phyloP scores from a whole-genome alignment of 2,329 filamentous ascomycete species.

The Pyricularia sp. region DNA sequence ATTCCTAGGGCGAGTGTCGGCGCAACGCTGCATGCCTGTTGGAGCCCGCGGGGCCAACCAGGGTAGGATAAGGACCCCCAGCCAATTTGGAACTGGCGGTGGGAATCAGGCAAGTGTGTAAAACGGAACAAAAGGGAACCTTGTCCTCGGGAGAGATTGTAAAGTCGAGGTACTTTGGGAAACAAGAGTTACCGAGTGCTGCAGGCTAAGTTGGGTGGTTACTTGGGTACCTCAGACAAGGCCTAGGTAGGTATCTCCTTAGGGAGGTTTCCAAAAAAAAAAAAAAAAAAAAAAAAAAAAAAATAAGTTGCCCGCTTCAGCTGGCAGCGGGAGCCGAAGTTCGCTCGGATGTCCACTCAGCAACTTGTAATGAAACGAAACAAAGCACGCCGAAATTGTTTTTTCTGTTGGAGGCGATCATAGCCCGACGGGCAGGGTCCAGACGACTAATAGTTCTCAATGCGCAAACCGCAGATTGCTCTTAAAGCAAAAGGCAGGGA shows the following conservation, averaged over 20 bases:
- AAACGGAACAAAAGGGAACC: background rate
- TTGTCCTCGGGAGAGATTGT: background rate
- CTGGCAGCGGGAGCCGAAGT: background rate
- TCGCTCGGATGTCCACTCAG: background rate
- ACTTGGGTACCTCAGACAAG: background rate
- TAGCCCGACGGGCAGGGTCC: background rate
- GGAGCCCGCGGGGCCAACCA: background rate
- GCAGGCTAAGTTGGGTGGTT: background rate
- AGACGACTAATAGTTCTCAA: background rate
- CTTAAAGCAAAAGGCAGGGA: background rate
- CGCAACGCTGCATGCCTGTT: background rate
- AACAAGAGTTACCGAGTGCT: background rate
- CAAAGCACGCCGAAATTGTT: background rate
- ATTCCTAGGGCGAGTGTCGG: background rate
- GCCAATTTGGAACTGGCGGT: background rate
- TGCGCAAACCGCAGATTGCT: background rate
- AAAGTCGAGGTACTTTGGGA: background rate
- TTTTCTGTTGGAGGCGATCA: background rate
- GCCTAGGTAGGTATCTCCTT: background rate
- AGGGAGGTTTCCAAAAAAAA: too few species aligned
- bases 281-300: too few species aligned
- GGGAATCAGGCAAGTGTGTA: background rate
- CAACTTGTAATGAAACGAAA: background rate
- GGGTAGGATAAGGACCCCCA: background rate
- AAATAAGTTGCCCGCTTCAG: background rate